Percentiles rank a stretch among this genome's conserved stretches.
phyloP scores from a whole-genome alignment of 768 basidiomycete species.

The Pulveroboletus sp. region DNA sequence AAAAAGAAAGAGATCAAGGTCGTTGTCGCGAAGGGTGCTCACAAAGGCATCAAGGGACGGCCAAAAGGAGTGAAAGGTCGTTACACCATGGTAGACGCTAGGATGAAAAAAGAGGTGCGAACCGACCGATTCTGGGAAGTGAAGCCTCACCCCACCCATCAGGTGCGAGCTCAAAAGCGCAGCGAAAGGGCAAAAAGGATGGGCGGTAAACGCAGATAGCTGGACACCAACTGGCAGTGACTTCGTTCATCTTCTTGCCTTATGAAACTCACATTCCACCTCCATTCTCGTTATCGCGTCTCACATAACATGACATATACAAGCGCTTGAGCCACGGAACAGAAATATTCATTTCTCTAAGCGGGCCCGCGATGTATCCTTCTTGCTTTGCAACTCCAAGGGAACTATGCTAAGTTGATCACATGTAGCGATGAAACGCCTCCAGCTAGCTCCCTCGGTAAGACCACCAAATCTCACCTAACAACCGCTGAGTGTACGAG shows the following conservation, averaged over 20 bases:
- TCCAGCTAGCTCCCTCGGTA: conserved; percentile 42
- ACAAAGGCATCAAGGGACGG: conserved; percentile 86
- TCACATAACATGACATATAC: too few species aligned
- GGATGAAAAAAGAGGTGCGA: conserved; percentile 87
- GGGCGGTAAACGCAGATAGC: conserved; percentile 35
- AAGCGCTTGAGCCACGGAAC: too few species aligned
- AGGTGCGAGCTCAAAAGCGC: conserved; percentile 83
- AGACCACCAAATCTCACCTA: conserved; percentile 47
- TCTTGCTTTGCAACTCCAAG: conserved; percentile 26
- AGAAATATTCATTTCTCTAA: too few species aligned
- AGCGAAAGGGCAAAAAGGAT: conserved; percentile 71
- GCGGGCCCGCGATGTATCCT: conserved; percentile 4
- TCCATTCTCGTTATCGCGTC: background rate
- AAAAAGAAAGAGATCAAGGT: conserved; percentile 79
- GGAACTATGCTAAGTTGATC: conserved; percentile 38
- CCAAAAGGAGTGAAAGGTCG: conserved; percentile 96
- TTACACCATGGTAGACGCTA: conserved; percentile 89
- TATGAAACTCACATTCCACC: background rate
- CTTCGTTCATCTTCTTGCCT: background rate
- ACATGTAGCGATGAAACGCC: conserved; percentile 39
- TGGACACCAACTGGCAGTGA: background rate
- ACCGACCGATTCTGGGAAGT: background rate
- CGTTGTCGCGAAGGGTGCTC: conserved; percentile 87
- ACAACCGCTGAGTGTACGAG: background rate
- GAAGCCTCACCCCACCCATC: conserved; percentile 5